Percentiles rank a stretch among this genome's conserved stretches.
Evolutionary conservation across 768 basidiomycete genomes (phyloP).

Genomic region (Daedalea quercina): DNA sequence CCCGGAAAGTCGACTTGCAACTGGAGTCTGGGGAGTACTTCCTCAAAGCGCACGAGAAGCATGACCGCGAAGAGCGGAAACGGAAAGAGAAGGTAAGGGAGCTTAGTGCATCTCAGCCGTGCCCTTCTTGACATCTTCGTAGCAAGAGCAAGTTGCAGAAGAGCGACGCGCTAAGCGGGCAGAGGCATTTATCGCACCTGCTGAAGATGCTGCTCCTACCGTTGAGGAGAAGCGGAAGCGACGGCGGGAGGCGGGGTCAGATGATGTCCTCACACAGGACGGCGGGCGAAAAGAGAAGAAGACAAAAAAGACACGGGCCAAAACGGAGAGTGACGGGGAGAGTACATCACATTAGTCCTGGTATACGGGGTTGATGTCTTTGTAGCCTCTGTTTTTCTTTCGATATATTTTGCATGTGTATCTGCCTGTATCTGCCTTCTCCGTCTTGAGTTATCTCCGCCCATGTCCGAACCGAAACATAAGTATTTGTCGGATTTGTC

Average conservation of each 20-base stretch:
- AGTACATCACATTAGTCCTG: background rate
- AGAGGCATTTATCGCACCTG: slow-evolving; percentile 83
- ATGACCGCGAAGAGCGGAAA: slow-evolving; percentile 60
- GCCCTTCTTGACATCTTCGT: slow-evolving; percentile 1
- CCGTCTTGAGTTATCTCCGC: too few species aligned
- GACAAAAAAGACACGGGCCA: slow-evolving; percentile 23
- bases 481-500: too few species aligned
- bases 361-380: too few species aligned
- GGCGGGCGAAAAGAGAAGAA: slow-evolving; percentile 24
- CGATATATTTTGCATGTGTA: too few species aligned
- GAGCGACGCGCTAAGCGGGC: slow-evolving; percentile 76
- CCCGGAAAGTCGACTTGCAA: slow-evolving; percentile 92
- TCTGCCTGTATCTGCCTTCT: too few species aligned
- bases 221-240: slow-evolving; percentile 73
- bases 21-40: slow-evolving; percentile 98
- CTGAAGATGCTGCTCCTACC: slow-evolving; percentile 65
- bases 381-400: too few species aligned
- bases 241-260: slow-evolving; percentile 32
- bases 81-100: slow-evolving; percentile 66
- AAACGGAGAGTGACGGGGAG: slow-evolving; percentile 32
- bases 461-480: too few species aligned
- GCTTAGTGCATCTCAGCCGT: background rate
- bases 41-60: slow-evolving; percentile 87
- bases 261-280: slow-evolving; percentile 21
- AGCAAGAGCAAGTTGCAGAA: slow-evolving; percentile 77